Evolutionary conservation across 371 early-diverging fungal genomes (phyloP), one percentile per base, ranked within the genome.

Genomic region (Thermomucor indicae-seudaticae): DNA sequence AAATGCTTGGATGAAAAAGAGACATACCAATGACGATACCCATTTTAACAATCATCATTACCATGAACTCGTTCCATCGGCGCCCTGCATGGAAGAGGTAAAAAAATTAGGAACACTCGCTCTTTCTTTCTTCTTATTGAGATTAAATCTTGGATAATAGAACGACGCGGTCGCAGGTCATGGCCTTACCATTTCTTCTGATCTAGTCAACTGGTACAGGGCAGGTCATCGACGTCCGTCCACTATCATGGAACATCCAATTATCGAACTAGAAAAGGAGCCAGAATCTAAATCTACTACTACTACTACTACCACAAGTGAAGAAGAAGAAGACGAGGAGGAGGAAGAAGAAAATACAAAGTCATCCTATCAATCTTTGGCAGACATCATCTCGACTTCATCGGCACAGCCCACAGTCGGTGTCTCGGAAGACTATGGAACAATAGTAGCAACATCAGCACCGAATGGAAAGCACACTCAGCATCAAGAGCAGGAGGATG

Each of bases 191-290:
- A 14, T 53, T 8, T 50, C 57, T 2, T 22, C 31, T 2, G 59
- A 58, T 19, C 38, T 47, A 25, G 53, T 58, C 2, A 30, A 58
- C 49, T 58, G 49, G 50, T 58, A 58, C 22, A 53, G 59, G 25
- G 20, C 47, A 16, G 44, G 31, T 19, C 39, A 49, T 14, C 39
- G 27, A 2, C 31, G 14, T 11, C 49, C 37, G 6, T 31, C 44
- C 16, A 44, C 31, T 11, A 25, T 49, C 29, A 48, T 32, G 39
- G 30, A 24, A 6, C 47, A 47, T 6, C 30, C 48, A 32, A 2
- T 32, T 4, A 10, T 24, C 25, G 25, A 27, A 43, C 23, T 27
- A 12, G 43, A 43, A 8, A 24, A 7, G 6, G 37, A 27, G 17
- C 23, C 28, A 24, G 35, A 25, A 39, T 16, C 31, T 22, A 14